Evolutionary conservation across 495 filamentous ascomycete species (phyloP), one percentile per base, ranked within the genome.

Genomic region (Podospora tetraspora): DNA sequence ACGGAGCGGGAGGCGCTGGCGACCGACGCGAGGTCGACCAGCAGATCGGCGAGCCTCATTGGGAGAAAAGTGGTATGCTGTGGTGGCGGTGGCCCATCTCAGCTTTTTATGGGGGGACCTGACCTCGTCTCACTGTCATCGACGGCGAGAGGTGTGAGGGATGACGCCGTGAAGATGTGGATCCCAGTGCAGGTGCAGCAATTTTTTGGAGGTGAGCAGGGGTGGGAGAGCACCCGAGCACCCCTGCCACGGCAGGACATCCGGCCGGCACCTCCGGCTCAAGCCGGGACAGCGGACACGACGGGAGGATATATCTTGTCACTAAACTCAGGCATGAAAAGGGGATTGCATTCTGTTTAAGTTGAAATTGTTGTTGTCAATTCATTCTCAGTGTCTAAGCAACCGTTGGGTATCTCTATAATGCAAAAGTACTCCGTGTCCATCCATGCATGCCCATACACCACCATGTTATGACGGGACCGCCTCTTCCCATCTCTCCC

Each of bases 21-120:
- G 56, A 97, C 83, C 69, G 90, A 89, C 68, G 91, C 88, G 69
- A 90, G 85, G 81, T 97, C 94, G 66, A 96, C 82, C 62, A 97
- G 80, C 68, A 84, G 73, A 68, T 84, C 78, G 63, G 77, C 80
- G 73, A 84, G 75, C 67, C 82, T 76, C 82, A 84, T 84, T 61
- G 65, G 61, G 68, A 66, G 59, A 59, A 3, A 52, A 2, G 43
- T n/a, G 43, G 6, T 52, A n/a, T n/a, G 1, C n/a, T 8, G 0
- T n/a, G 43, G 6, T n/a, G 16, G 6, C 29, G 19, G 22, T 12
- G 23, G 37, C 61, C 67, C 56, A 68, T 56, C 9, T 64, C 61
- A 9, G 5, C 6, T 52, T 7, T 52, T 52, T 52, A 25, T 25
- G 25, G 37, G 37, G 37, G 19, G 37, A 52, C 5, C 6, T 52